A percentile compares a stretch with the other conserved stretches of the same genome.
phyloP scores from a whole-genome alignment of 1,284 basidiomycete genomes.

The Violaceomyces palustris region DNA sequence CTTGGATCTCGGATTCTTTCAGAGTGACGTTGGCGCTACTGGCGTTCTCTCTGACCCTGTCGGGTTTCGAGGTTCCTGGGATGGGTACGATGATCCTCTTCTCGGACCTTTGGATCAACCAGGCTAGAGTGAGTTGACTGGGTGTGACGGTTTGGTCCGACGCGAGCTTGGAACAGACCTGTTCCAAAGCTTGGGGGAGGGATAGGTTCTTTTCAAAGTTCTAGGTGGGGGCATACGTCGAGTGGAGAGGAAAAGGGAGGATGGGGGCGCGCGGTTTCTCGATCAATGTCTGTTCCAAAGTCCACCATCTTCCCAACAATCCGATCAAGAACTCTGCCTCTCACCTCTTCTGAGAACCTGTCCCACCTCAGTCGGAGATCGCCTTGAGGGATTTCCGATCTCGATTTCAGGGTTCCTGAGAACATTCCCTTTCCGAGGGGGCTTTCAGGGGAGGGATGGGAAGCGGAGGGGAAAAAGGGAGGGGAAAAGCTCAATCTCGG shows the following conservation, averaged over 20 bases:
- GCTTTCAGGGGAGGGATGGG: too few relatives aligned
- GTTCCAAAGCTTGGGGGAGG: constrained; percentile 57
- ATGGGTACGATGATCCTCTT: constrained; percentile 58
- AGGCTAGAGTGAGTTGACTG: constrained; percentile 62
- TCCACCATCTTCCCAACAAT: neutral
- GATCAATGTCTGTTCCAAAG: neutral
- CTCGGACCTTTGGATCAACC: constrained; percentile 59
- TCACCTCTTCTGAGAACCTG: constrained; percentile 52
- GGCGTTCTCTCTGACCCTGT: constrained; percentile 46
- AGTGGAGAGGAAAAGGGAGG: neutral
- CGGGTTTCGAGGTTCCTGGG: constrained; percentile 56
- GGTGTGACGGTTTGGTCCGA: constrained; percentile 56
- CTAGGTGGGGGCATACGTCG: neutral
- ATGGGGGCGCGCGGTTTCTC: neutral
- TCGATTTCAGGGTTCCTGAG: constrained; percentile 59
- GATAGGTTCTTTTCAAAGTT: constrained; percentile 63
- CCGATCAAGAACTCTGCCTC: constrained; percentile 1
- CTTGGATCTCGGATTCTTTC: constrained; percentile 25
- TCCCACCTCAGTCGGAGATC: constrained; percentile 57
- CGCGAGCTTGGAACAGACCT: constrained; percentile 10
- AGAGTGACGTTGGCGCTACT: constrained; percentile 38
- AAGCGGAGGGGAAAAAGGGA: too few relatives aligned
- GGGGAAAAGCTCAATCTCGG: too few relatives aligned
- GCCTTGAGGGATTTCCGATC: constrained; percentile 59
- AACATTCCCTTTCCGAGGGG: constrained; percentile 57